Evolutionary conservation across 192 early-diverging fungal genomes (phyloP), one percentile per base, ranked within the genome.

Genomic region (Backusella sp.): DNA sequence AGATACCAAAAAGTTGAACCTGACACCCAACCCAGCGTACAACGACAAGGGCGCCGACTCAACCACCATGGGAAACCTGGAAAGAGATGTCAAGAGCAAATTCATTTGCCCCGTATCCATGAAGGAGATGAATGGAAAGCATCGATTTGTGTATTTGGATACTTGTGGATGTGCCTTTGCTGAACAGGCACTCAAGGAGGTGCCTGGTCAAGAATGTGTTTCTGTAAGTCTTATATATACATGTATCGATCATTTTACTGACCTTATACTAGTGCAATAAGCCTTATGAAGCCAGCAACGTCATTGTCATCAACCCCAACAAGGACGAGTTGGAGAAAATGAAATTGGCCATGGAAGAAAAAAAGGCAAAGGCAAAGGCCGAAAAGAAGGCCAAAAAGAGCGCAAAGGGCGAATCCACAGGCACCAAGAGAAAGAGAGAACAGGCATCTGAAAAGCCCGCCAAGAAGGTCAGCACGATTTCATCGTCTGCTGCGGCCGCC

Each of bases 91-190:
- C 21, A 82, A 80, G 35, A 76, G 86, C 21, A 84, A 84, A 49
- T 96, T 88, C 73, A 83, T 91, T 36, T 96, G 95, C 77, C 95
- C 95, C 6, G 84, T 96, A 26, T 90, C 95, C 0, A 82, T 89
- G 78, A 91, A 91, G 72, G 94, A 96, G 80, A 96, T 96, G 94
- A 96, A 92, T 78, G 94, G 93, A 9, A 94, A 93, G 75, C 83
- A 85, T 67, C 84, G 90, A 34, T 91, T 86, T 81, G 86, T 91
- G 21, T 88, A 89, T 80, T 62, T 92, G 32, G 79, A 83, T 23
- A 85, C 84, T 6, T 96, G 94, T 84, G 95, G 95, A 4, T 94
- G 92, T 77, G 94, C 91, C 7, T 80, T 96, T 81, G 90, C 94
- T 14, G 91, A 92, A 66, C 87, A 91, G 70, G 93, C 93, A 6